These are phyloP conservation scores for Rhynchosporium secalis DNA, from an alignment of 2,329 filamentous ascomycete genomes.

Conservation along the genomic window DNA sequence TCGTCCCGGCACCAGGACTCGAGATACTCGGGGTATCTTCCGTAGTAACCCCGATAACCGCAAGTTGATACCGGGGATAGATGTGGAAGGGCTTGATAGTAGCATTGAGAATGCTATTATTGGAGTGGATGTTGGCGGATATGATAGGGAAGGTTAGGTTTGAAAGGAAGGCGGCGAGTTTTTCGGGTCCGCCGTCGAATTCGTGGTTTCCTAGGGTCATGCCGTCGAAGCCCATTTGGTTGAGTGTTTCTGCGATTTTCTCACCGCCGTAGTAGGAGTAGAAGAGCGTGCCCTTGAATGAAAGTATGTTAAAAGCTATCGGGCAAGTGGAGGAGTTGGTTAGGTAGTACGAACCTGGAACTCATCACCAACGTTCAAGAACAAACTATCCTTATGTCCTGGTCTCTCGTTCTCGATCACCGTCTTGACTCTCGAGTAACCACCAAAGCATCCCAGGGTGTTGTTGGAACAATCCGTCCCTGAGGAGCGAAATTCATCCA, in stretches of 20 bases:
- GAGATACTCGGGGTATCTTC: conserved; percentile 59
- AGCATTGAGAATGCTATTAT: conserved; percentile 57
- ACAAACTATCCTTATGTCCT: conserved; percentile 59
- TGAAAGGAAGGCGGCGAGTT: conserved; percentile 59
- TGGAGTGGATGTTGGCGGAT: conserved; percentile 63
- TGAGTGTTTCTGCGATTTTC: conserved; percentile 67
- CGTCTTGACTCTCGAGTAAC: conserved; percentile 64
- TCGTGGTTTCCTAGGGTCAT: conserved; percentile 71
- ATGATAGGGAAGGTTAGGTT: conserved; percentile 67
- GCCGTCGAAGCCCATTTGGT: conserved; percentile 64
- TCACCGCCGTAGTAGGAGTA: conserved; percentile 66
- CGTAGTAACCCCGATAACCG: conserved; percentile 65
- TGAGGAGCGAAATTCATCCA: conserved; percentile 61
- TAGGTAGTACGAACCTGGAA: conserved; percentile 43
- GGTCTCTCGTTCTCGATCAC: conserved; percentile 58
- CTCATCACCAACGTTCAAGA: conserved; percentile 67
- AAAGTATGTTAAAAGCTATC: not conserved
- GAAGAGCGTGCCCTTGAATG: conserved; percentile 61
- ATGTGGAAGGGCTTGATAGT: conserved; percentile 67
- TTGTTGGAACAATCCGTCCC: conserved; percentile 62
- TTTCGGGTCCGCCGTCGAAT: conserved; percentile 64
- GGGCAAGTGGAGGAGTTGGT: not conserved
- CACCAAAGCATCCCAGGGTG: conserved; percentile 60
- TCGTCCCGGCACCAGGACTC: conserved; percentile 57
- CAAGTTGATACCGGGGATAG: conserved; percentile 60